A percentile compares a stretch with the other conserved stretches of the same genome.
Conservation (phyloP, 2,329 filamentous ascomycete genomes). For the Fusarium devonianum region DNA sequence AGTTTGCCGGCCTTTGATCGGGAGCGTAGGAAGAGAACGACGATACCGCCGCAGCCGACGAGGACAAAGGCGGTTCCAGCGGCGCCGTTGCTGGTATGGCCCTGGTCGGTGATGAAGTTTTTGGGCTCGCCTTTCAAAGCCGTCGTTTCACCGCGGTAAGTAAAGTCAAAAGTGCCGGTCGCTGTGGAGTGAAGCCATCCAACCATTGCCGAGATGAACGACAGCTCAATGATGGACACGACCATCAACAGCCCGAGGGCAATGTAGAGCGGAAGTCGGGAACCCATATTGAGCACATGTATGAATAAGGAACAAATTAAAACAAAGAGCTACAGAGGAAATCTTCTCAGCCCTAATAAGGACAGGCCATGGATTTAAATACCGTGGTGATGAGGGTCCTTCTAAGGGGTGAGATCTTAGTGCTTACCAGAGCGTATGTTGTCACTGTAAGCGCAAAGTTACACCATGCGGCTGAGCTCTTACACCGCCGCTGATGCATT, state of each 20-base stretch:
- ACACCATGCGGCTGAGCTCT: background rate
- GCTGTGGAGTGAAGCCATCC: conserved; percentile 40
- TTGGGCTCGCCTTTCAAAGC: conserved; percentile 33
- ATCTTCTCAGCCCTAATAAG: background rate
- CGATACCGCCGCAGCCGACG: conserved; percentile 37
- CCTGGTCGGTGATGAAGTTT: conserved; percentile 40
- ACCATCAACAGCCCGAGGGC: conserved; percentile 41
- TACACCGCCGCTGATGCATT: background rate
- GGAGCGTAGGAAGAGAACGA: conserved; percentile 34
- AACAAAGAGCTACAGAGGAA: background rate
- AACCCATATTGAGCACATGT: background rate
- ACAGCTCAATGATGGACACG: conserved; percentile 39
- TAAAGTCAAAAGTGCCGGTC: conserved; percentile 33
- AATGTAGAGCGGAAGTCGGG: conserved; percentile 23
- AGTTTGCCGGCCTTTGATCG: conserved; percentile 18
- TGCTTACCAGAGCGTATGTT: background rate
- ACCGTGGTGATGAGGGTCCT: background rate
- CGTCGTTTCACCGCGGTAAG: conserved; percentile 13
- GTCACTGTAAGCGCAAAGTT: background rate
- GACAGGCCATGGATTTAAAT: background rate
- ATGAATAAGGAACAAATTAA: background rate
- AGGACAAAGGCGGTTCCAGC: conserved; percentile 41
- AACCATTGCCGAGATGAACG: conserved; percentile 41
- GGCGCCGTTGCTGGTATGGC: conserved; percentile 42
- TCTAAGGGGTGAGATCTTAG: background rate